Conservation (phyloP, 768 basidiomycete genomes). For the Russula sp. region DNA sequence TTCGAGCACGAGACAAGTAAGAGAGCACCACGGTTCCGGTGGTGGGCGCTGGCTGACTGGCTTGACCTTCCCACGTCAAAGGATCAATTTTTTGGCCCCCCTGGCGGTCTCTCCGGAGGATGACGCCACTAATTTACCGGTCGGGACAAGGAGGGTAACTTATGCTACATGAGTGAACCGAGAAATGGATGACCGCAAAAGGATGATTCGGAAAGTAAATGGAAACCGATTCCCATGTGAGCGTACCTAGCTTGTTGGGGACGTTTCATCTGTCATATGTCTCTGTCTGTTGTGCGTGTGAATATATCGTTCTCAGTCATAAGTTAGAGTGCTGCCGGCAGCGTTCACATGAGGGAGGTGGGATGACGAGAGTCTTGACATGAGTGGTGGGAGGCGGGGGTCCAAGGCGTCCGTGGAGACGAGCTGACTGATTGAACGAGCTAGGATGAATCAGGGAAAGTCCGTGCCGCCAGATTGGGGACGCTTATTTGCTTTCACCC, state of each 20-base stretch:
- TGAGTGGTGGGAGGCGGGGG: neutral
- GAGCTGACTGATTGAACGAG: neutral
- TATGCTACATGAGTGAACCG: neutral
- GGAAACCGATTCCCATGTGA: too few relatives aligned
- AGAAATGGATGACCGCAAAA: neutral
- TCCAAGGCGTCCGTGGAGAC: too few relatives aligned
- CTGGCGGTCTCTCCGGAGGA: neutral
- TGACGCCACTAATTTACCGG: neutral
- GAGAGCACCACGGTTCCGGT: neutral
- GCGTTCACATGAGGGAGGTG: neutral
- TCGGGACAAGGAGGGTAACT: too few relatives aligned
- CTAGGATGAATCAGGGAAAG: conserved; percentile 10
- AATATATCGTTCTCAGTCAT: neutral
- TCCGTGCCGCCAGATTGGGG: neutral
- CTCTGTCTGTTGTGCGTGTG: neutral
- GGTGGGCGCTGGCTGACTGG: neutral
- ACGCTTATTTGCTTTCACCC: neutral
- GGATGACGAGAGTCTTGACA: neutral
- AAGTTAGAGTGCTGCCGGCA: neutral
- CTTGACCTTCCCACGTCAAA: neutral
- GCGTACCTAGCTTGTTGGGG: too few relatives aligned
- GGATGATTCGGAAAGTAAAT: neutral
- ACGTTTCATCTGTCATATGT: too few relatives aligned
- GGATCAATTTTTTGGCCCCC: neutral
- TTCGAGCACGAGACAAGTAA: neutral